Evolutionary conservation across 2,329 filamentous ascomycete species (phyloP), one percentile per base, ranked within the genome.

Genomic region (Colletotrichum aenigma): DNA sequence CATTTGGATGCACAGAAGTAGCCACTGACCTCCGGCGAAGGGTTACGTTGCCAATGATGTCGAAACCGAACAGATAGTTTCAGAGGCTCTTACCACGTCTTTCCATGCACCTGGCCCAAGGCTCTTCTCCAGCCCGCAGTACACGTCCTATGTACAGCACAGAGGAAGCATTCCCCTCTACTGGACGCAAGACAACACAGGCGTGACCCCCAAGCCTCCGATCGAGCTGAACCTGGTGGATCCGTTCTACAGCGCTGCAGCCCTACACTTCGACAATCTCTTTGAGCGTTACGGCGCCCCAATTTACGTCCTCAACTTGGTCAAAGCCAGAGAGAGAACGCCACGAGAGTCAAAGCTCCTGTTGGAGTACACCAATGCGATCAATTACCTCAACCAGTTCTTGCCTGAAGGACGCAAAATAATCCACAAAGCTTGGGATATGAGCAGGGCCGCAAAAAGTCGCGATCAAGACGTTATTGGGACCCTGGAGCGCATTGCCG

Each of bases 21-120:
- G 16, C 28, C 21, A 26, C 34, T 76, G 60, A 77, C n/a, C 18
- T n/a, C 24, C 18, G 38, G 15, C 3, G 61, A 88, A 74, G 82
- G 96, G 97, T 16, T 98, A 98, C 82, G 97, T 99, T 70, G 97
- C 97, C 68, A 99, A 99, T 82, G 97, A 99, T 84, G 97, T 99
- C 28, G 97, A 99, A 85, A 98, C 97, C 1, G 97, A 99, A 85
- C 97, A 99, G 83, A 98, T 99, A 76, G 96, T 99, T 7, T 97
- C 96, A 1, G 97, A 99, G 82, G 95, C 96, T 80, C 88, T 96
- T 66, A 98, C 96, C 1, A 99, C 97, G 1, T 98, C 97, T 0
- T 98, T 99, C 79, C 97, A 99, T 85, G 94, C 95, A 4, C 95
- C 97, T 6, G 96, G 96, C 0, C 95, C 94, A 4, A 92, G 92